Base-by-base conservation (phyloP, 2,329 filamentous ascomycete genomes). In the Aspergillus udagawae region DNA sequence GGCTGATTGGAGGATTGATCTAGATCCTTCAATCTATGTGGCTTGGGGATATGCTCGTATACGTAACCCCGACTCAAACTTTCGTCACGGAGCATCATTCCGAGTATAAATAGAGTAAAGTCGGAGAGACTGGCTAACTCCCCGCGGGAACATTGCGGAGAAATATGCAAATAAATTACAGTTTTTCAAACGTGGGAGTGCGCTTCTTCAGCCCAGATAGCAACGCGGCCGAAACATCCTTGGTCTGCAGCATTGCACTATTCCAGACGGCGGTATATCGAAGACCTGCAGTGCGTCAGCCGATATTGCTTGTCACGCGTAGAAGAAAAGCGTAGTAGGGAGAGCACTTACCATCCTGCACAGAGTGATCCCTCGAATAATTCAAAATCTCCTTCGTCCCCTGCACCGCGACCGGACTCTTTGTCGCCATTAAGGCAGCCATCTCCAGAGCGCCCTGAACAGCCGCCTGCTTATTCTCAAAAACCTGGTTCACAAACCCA, bases 251-350 rank as follows among this genome's bases (percentile, higher is more conserved):
- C 68, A 90, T 89, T 2, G 86, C 89, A 65, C 86, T 83, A 70
- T 97, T 97, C 93, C 92, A 97, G 1, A 94, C 82, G 10, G 85
- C 82, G 3, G 92, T 96, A 74, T 96, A 97, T 57, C 85, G 84
- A 71, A 97, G 76, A 49, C 86, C 86, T 87, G 61, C 21, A 32
- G 8, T 6, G 38, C 5, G 51, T 41, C 32, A 52, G 28, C n/a
- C 28, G 29, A 56, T 49, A 32, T 49, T 29, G 5, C 21, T 45
- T 6, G 28, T 7, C n/a, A 21, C 27, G 9, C 2, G 9, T 17
- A 28, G 41, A 14, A 38, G 23, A 17, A 17, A 17, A 17, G 3
- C 1, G 20, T n/a, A 53, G 6, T 5, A 20, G 20, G 20, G 28
- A 8, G 27, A 27, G 25, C 4, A 81, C 83, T 70, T 72, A 87